Conservation (phyloP, 2,329 filamentous ascomycete species). For the Aureobasidium sp. region DNA sequence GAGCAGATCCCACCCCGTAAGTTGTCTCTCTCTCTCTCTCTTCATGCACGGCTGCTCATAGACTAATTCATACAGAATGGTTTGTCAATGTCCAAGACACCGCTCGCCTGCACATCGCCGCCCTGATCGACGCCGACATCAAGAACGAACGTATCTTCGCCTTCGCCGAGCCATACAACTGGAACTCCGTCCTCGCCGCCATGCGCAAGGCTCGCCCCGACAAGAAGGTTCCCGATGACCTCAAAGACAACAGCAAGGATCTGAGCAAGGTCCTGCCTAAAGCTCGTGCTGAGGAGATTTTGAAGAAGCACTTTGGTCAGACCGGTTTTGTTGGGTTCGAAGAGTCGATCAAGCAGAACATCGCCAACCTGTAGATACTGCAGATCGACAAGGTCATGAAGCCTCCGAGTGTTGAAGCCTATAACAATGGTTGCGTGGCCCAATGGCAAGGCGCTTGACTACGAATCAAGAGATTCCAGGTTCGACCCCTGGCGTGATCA, state of each 20-base stretch:
- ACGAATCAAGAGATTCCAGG: conserved; percentile 32
- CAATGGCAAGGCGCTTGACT: conserved; percentile 55
- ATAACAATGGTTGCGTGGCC: conserved; percentile 33
- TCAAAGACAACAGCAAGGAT: conserved; percentile 23
- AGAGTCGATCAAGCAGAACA: conserved; percentile 19
- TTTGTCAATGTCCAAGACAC: conserved; percentile 40
- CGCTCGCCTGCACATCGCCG: conserved; percentile 45
- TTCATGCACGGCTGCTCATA: not conserved
- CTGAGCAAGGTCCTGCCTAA: conserved; percentile 12
- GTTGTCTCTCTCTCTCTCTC: not conserved
- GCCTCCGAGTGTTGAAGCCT: too few relatives aligned
- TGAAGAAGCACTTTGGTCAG: conserved; percentile 24
- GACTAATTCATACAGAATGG: conserved; percentile 23
- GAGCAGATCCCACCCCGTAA: conserved; percentile 11
- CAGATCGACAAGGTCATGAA: too few relatives aligned
- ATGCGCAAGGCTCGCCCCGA: conserved; percentile 32
- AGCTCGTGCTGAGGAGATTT: conserved; percentile 24
- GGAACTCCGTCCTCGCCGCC: conserved; percentile 34
- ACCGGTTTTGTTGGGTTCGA: conserved; percentile 27
- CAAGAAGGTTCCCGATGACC: conserved; percentile 28
- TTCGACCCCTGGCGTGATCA: conserved; percentile 19
- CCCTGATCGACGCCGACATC: conserved; percentile 39
- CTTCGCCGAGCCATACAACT: conserved; percentile 40
- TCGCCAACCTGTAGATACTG: conserved; percentile 11
- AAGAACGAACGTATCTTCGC: conserved; percentile 45